Percentiles rank a stretch among this genome's conserved stretches.
These are phyloP conservation scores for Talaromyces pinophilus DNA, from an alignment of 2,329 filamentous ascomycete species.

Conservation along the genomic window DNA sequence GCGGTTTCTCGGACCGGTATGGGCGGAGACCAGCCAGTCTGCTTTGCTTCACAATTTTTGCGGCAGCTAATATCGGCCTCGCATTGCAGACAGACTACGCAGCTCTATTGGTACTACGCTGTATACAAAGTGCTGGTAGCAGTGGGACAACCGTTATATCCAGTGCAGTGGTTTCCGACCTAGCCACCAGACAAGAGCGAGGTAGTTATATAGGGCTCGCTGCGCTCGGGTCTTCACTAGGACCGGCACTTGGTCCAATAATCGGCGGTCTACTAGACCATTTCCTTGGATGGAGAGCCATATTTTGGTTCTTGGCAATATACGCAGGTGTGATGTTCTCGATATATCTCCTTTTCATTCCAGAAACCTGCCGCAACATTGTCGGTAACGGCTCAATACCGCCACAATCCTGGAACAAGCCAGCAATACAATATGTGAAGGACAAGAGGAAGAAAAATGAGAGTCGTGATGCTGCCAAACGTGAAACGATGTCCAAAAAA, in stretches of 20 bases:
- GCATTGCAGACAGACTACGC: slow-evolving; percentile 40
- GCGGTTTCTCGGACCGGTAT: slow-evolving; percentile 47
- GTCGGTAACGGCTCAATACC: slow-evolving; percentile 40
- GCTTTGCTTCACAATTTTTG: slow-evolving; percentile 43
- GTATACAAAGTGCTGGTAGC: slow-evolving; percentile 45
- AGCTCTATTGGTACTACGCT: slow-evolving; percentile 40
- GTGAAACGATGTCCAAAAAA: background rate
- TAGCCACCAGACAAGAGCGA: slow-evolving; percentile 40
- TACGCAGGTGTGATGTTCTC: slow-evolving; percentile 41
- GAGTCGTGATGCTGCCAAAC: background rate
- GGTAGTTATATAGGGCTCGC: slow-evolving; percentile 47
- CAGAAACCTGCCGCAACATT: slow-evolving; percentile 40
- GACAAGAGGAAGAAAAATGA: background rate
- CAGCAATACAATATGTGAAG: background rate
- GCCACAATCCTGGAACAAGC: slow-evolving; percentile 23
- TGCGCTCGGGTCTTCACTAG: slow-evolving; percentile 34
- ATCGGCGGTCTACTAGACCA: slow-evolving; percentile 38
- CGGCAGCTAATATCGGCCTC: slow-evolving; percentile 44
- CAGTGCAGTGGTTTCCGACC: slow-evolving; percentile 42
- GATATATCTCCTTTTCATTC: slow-evolving; percentile 38
- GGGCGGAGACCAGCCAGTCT: slow-evolving; percentile 51
- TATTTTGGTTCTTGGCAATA: slow-evolving; percentile 54
- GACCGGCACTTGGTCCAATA: slow-evolving; percentile 35
- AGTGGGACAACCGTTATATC: slow-evolving; percentile 45
- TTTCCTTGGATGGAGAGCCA: slow-evolving; percentile 42